Percentiles rank a stretch among this genome's conserved stretches.
Evolutionary conservation across 2,329 filamentous ascomycete genomes (phyloP).

Genomic region (Colletotrichum lindemuthianum): DNA sequence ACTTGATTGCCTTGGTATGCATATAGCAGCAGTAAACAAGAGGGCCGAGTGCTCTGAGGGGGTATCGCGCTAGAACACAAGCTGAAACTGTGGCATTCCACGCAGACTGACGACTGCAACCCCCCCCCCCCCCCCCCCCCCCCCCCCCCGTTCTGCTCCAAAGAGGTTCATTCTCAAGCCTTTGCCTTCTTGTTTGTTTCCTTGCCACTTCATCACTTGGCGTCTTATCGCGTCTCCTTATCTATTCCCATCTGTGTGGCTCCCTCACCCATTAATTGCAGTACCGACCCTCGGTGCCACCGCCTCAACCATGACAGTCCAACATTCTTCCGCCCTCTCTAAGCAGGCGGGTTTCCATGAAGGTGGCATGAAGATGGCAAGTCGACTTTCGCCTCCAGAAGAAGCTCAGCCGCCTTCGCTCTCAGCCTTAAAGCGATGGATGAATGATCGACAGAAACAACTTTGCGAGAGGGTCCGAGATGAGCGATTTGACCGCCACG

Average conservation of each 20-base stretch:
- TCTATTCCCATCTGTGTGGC: neutral
- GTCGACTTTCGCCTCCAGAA: too few species aligned
- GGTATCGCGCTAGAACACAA: conserved; percentile 19
- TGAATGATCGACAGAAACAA: too few species aligned
- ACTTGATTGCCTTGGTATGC: neutral
- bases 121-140: neutral
- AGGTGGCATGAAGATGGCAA: neutral
- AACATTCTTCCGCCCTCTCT: conserved; percentile 8
- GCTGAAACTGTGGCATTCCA: conserved; percentile 30
- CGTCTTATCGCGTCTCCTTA: neutral
- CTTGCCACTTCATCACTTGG: neutral
- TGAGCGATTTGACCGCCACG: too few species aligned
- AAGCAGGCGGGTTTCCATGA: neutral
- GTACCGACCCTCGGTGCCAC: neutral
- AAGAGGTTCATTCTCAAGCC: neutral
- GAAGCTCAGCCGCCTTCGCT: too few species aligned
- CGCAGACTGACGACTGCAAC: neutral
- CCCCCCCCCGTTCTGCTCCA: neutral
- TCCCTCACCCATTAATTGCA: conserved; percentile 4
- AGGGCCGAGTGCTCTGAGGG: conserved; percentile 1
- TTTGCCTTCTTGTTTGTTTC: conserved; percentile 7
- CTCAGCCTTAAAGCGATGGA: too few species aligned
- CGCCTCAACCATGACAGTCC: neutral
- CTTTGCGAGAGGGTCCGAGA: too few species aligned
- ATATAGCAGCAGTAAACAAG: neutral